Percentiles rank a stretch among this genome's conserved stretches.
Evolutionary conservation across 208 protist species (phyloP).

Genomic region (Tritrichomonas musculus): DNA sequence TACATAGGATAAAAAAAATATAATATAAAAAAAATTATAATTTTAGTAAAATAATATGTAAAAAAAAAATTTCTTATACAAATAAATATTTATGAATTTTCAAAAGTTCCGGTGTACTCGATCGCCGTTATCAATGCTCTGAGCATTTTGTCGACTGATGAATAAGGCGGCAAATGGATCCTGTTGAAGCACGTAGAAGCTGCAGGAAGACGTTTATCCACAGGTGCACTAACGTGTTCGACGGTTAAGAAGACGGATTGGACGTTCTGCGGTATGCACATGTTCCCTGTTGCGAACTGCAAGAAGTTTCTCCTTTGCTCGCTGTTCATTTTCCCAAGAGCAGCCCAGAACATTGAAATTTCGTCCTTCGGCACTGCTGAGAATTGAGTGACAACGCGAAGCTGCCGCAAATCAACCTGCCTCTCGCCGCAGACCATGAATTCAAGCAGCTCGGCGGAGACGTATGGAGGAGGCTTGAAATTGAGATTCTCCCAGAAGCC

Average conservation of each 20-base stretch:
- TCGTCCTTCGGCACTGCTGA: neutral
- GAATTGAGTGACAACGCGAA: neutral
- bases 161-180: neutral
- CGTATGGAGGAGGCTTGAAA: neutral
- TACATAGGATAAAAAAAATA: too few relatives aligned
- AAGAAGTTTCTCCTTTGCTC: neutral
- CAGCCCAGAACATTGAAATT: neutral
- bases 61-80: too few relatives aligned
- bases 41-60: too few relatives aligned
- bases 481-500: neutral
- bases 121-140: neutral
- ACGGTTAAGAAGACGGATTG: neutral
- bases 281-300: neutral
- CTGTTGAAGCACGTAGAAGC: neutral
- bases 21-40: too few relatives aligned
- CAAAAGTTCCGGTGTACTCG: constrained; percentile 16
- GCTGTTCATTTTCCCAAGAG: neutral
- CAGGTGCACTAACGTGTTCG: neutral
- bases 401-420: neutral
- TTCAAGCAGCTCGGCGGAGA: neutral
- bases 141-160: neutral
- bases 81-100: neutral
- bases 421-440: neutral
- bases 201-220: neutral
- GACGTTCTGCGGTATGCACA: neutral